Percentiles rank a stretch among this genome's conserved stretches.
These are phyloP conservation scores for Syzygium oleosum DNA, from an alignment of 345 rosid species.

Conservation along the genomic window DNA sequence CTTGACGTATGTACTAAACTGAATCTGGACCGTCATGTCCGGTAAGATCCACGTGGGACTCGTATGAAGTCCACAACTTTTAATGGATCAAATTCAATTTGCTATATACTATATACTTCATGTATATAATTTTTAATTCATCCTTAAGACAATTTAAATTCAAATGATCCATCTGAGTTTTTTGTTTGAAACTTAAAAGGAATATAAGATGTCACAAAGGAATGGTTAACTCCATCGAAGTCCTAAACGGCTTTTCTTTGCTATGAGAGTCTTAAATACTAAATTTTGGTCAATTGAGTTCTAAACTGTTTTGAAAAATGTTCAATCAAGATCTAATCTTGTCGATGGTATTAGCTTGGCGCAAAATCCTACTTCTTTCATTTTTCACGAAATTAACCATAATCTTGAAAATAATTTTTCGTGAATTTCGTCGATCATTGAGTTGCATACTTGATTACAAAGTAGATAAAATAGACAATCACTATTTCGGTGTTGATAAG, in stretches of 20 bases:
- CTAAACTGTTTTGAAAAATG: rapidly evolving
- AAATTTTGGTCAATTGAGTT: neutral
- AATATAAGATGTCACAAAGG: neutral
- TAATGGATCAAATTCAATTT: neutral
- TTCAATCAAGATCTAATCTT: neutral
- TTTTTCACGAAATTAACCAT: neutral
- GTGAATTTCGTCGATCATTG: neutral
- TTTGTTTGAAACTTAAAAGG: neutral
- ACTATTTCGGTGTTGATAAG: neutral
- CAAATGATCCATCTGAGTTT: neutral
- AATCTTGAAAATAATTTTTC: neutral
- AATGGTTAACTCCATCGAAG: neutral
- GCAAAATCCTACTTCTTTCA: neutral
- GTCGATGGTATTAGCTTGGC: neutral
- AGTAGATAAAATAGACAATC: neutral
- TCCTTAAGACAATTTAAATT: neutral
- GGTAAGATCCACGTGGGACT: neutral
- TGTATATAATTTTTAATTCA: neutral
- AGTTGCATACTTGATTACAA: neutral
- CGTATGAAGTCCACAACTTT: neutral
- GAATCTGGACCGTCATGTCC: neutral
- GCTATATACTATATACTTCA: neutral
- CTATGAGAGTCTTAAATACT: neutral
- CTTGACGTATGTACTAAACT: rapidly evolving
- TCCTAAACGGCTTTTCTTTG: neutral